Conservation (phyloP, 2,329 filamentous ascomycete species). For the Pyrenophora seminiperda region DNA sequence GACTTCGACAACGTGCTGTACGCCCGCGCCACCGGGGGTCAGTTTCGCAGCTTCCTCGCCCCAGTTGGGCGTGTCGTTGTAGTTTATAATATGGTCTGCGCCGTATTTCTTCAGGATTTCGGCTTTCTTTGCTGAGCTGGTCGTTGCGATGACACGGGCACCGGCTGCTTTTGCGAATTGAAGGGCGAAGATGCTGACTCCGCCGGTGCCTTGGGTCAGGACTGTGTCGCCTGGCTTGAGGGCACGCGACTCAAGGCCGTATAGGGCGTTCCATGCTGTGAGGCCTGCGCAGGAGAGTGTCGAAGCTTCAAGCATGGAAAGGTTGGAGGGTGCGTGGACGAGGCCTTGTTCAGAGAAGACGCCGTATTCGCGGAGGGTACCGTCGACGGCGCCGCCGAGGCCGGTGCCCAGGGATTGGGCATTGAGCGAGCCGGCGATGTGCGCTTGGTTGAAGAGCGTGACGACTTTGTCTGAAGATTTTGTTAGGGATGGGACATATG, state of each 20-base stretch:
- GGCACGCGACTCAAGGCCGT: constrained; percentile 52
- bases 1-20: constrained; percentile 69
- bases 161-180: constrained; percentile 61
- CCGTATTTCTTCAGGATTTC: constrained; percentile 58
- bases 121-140: constrained; percentile 57
- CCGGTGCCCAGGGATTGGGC: constrained; percentile 55
- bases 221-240: constrained; percentile 55
- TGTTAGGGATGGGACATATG: constrained; percentile 4
- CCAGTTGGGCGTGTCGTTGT: constrained; percentile 59
- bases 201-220: constrained; percentile 72
- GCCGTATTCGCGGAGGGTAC: constrained; percentile 69
- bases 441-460: constrained; percentile 67
- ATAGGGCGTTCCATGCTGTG: constrained; percentile 60
- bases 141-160: constrained; percentile 63
- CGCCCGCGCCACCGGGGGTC: constrained; percentile 59
- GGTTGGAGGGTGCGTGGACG: constrained; percentile 64
- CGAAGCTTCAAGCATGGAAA: constrained; percentile 54
- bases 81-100: constrained; percentile 64
- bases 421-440: constrained; percentile 58
- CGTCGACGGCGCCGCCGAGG: constrained; percentile 71
- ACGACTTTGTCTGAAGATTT: constrained; percentile 57
- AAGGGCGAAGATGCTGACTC: constrained; percentile 69
- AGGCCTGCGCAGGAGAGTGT: constrained; percentile 55
- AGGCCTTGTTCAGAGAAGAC: constrained; percentile 71
- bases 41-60: constrained; percentile 59